Base-by-base conservation (phyloP, 495 filamentous ascomycete species). In the Ascodesmis nigricans region DNA sequence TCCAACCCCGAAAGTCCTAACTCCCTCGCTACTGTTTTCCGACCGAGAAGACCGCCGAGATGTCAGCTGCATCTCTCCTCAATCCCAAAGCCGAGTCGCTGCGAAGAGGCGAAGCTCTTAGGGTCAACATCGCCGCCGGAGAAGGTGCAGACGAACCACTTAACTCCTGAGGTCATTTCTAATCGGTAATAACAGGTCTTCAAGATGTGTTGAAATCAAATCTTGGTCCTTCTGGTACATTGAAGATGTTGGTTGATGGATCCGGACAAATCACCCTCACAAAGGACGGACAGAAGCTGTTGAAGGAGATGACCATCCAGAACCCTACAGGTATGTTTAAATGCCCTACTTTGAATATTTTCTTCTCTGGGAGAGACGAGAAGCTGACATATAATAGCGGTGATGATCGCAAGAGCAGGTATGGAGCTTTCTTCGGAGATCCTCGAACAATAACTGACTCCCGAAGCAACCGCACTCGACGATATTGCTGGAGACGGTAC, bases 161-260 rank as follows among this genome's bases (percentile, higher is more conserved):
- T 14, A 21, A 21, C 18, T 37, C 11, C 1, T 14, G 14, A 18
- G n/a, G 15, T 7, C 34, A 25, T 36, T 23, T 14, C 22, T 47
- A 36, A 46, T 24, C 18, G 18, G 30, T 8, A 14, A 16, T 1
- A 21, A 6, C 37, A 50, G 47, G 78, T 55, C 63, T 91, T 29
- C 79, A 84, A 53, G 75, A 92, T 78, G 90, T 97, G 33, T 63
- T 97, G 47, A 87, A 91, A 57, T 91, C 82, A 10, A 97, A 97
- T 56, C 54, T 97, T 39, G 87, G 87, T 49, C 87, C 87, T 27
- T 67, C 75, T 35, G 87, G 87, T 19, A 97, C 87, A 2, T 69
- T 97, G 42, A 97, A 97, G 64, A 97, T 97, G 87, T 81, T 97
- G 45, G 87, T 97, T 31, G 87, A 97, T 54, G 87, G 87, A 55